phyloP scores from a whole-genome alignment of 75 land plant genomes.

The Sequoiadendron giganteum region DNA sequence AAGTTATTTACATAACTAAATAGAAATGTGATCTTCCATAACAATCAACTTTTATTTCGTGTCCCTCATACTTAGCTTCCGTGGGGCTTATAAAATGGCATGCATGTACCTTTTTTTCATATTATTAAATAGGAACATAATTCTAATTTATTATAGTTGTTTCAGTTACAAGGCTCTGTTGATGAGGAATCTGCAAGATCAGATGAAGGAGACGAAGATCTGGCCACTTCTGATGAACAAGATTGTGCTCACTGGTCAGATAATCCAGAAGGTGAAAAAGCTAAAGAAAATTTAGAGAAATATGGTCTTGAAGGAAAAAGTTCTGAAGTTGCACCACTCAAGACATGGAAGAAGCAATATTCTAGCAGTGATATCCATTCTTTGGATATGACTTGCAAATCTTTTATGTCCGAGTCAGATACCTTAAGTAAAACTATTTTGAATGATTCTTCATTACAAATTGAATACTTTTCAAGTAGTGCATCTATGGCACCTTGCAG shows the following conservation, averaged over 20 bases:
- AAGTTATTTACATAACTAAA: too few relatives aligned
- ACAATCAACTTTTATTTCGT: too few relatives aligned
- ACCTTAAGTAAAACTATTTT: not conserved
- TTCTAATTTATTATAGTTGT: not conserved
- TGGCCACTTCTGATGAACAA: not conserved
- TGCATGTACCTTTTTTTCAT: not conserved
- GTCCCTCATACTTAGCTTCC: not conserved
- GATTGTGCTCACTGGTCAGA: not conserved
- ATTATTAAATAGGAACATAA: not conserved
- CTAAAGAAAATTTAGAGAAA: not conserved
- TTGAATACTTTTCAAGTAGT: not conserved
- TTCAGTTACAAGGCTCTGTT: slow-evolving; percentile 44
- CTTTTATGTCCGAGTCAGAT: not conserved
- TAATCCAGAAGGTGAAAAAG: not conserved
- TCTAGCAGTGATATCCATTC: not conserved
- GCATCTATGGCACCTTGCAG: not conserved
- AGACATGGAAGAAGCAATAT: not conserved
- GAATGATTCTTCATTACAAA: not conserved
- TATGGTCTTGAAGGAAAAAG: not conserved
- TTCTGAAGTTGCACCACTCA: not conserved
- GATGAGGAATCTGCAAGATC: slow-evolving; percentile 38
- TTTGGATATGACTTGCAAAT: not conserved
- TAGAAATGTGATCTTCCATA: too few relatives aligned
- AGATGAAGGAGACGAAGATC: slow-evolving; percentile 35
- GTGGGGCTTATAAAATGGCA: not conserved